Conservation (phyloP, 2,329 filamentous ascomycete species). For the Trichoderma koningiopsis region DNA sequence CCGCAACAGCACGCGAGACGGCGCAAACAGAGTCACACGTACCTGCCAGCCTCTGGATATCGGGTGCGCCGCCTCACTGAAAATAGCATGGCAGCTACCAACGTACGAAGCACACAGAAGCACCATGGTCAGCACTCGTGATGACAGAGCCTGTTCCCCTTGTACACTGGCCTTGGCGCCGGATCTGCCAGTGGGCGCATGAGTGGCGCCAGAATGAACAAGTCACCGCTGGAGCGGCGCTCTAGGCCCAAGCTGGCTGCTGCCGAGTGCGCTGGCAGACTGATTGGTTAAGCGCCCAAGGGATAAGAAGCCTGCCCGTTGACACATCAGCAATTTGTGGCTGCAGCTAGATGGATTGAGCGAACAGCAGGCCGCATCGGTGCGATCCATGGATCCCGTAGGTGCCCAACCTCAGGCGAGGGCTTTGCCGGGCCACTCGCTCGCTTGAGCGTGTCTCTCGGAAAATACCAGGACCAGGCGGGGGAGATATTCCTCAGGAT, state of each 20-base stretch:
- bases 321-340: constrained; percentile 23
- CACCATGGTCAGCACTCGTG: neutral
- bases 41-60: constrained; percentile 7
- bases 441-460: constrained; percentile 22
- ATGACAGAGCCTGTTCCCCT: constrained; percentile 18
- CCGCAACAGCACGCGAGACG: constrained; percentile 16
- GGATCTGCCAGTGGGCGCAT: constrained; percentile 19
- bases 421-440: constrained; percentile 10
- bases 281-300: constrained; percentile 23
- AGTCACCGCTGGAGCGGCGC: constrained; percentile 25
- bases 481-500: neutral
- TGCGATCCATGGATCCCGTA: constrained; percentile 18
- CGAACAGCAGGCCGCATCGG: constrained; percentile 10
- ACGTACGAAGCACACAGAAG: neutral
- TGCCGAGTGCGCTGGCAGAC: constrained; percentile 24
- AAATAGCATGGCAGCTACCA: constrained; percentile 16
- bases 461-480: constrained; percentile 8
- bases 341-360: constrained; percentile 24
- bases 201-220: constrained; percentile 21
- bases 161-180: constrained; percentile 15
- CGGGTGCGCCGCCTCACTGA: constrained; percentile 22
- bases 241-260: constrained; percentile 20
- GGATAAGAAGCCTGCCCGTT: constrained; percentile 18
- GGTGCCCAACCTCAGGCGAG: constrained; percentile 23
- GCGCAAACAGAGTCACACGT: neutral